These are phyloP conservation scores for Entonaema liquescens DNA, from an alignment of 495 filamentous ascomycete genomes.

Conservation along the genomic window DNA sequence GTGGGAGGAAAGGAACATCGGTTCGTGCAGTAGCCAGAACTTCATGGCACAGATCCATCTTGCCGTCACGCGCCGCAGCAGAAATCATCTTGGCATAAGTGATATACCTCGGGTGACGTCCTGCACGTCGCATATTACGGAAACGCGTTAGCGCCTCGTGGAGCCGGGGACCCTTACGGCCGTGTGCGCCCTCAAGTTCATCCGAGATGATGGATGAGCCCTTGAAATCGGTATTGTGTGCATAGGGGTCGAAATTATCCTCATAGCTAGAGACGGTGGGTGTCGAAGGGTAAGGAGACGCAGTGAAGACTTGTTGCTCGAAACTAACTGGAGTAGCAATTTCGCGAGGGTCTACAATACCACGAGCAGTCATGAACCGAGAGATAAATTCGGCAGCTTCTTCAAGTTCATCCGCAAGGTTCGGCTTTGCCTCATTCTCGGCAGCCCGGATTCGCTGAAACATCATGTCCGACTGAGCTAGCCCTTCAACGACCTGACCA, in stretches of 20 bases:
- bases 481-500: slow-evolving; percentile 77
- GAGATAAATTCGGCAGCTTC: slow-evolving; percentile 85
- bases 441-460: slow-evolving; percentile 77
- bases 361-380: slow-evolving; percentile 71
- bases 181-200: slow-evolving; percentile 76
- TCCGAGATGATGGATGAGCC: slow-evolving; percentile 90
- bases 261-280: slow-evolving; percentile 61
- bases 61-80: slow-evolving; percentile 82
- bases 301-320: slow-evolving; percentile 43
- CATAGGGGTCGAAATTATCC: slow-evolving; percentile 90
- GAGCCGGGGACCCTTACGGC: slow-evolving; percentile 73
- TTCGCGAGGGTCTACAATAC: slow-evolving; percentile 57
- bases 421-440: slow-evolving; percentile 54
- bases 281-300: slow-evolving; percentile 51
- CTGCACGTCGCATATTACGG: slow-evolving; percentile 89
- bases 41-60: slow-evolving; percentile 82
- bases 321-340: slow-evolving; percentile 46
- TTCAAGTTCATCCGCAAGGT: slow-evolving; percentile 80
- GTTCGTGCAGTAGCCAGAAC: slow-evolving; percentile 85
- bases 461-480: slow-evolving; percentile 80
- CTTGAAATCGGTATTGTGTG: slow-evolving; percentile 86
- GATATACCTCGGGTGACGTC: slow-evolving; percentile 91
- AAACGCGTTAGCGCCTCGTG: slow-evolving; percentile 84
- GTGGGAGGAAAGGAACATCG: slow-evolving; percentile 83
- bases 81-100: slow-evolving; percentile 95